Conservation (phyloP, 2,329 filamentous ascomycete species). For the Dothidotthia symphoricarpi region DNA sequence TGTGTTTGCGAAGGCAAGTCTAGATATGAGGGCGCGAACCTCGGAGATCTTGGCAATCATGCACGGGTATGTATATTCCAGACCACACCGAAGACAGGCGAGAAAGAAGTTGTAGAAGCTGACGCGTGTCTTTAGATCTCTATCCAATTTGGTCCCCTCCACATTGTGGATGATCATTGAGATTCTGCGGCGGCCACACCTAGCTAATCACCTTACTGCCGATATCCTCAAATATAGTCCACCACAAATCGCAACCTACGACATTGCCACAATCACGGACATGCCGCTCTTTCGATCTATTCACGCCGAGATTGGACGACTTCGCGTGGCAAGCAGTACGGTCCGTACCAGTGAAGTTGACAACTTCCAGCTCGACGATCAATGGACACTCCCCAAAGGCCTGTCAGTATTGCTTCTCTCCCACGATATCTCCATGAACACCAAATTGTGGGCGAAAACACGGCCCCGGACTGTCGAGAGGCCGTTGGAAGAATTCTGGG, state of each 20-base stretch:
- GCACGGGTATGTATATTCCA: constrained; percentile 18
- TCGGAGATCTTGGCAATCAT: constrained; percentile 27
- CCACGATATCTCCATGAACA: constrained; percentile 26
- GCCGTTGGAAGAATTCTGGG: constrained; percentile 30
- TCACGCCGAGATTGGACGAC: constrained; percentile 23
- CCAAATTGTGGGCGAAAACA: constrained; percentile 20
- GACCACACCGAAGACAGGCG: too few relatives aligned
- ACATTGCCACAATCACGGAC: constrained; percentile 14
- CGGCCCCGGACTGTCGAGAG: constrained; percentile 14
- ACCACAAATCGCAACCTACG: constrained; percentile 10
- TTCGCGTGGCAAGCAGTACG: constrained; percentile 17
- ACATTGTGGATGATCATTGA: constrained; percentile 31
- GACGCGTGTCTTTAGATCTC: constrained; percentile 13
- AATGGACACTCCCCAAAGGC: constrained; percentile 20
- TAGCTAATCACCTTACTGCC: constrained; percentile 15
- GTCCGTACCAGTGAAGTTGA: constrained; percentile 9
- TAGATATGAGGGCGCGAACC: constrained; percentile 12
- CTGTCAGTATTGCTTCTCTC: constrained; percentile 20
- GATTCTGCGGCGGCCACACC: constrained; percentile 16
- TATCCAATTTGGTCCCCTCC: constrained; percentile 13
- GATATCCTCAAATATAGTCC: constrained; percentile 11
- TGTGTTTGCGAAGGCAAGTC: constrained; percentile 6
- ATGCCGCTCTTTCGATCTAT: constrained; percentile 27
- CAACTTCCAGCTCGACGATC: constrained; percentile 20
- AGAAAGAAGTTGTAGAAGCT: constrained; percentile 6